phyloP scores from a whole-genome alignment of 768 basidiomycete genomes.

The Kwoniella sp. region DNA sequence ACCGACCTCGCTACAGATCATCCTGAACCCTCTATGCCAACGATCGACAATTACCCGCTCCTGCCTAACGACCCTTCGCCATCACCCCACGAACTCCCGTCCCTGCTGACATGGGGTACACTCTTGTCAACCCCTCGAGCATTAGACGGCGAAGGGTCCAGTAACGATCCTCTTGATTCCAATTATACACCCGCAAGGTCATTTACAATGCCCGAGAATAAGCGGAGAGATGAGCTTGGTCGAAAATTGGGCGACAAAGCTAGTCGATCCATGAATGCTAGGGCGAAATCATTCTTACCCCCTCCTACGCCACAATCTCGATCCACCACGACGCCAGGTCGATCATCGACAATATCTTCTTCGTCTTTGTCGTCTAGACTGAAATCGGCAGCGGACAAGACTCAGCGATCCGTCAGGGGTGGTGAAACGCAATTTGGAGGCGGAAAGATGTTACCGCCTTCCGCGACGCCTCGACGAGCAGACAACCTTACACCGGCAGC shows the following conservation, averaged over 20 bases:
- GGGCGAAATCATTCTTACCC: conserved; percentile 47
- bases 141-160: conserved; percentile 55
- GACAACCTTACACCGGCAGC: conserved; percentile 87
- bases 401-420: conserved; percentile 41
- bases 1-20: conserved; percentile 60
- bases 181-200: conserved; percentile 26
- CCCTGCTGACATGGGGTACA: conserved; percentile 98
- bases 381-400: conserved; percentile 54
- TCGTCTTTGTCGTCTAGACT: conserved; percentile 52
- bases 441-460: conserved; percentile 74
- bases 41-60: conserved; percentile 66
- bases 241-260: conserved; percentile 80
- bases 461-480: conserved; percentile 68
- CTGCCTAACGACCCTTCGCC: conserved; percentile 86
- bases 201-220: conserved; percentile 76
- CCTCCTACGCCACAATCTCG: conserved; percentile 42
- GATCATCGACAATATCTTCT: too few relatives aligned
- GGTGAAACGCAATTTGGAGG: conserved; percentile 55
- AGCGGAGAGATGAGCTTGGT: conserved; percentile 78
- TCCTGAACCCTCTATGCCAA: conserved; percentile 58
- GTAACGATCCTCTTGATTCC: conserved; percentile 58
- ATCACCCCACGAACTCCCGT: conserved; percentile 77
- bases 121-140: conserved; percentile 88
- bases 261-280: conserved; percentile 69
- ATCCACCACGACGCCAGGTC: conserved; percentile 16